phyloP scores from a whole-genome alignment of 1,284 basidiomycete species.

The Stygiomarasmius scandens region DNA sequence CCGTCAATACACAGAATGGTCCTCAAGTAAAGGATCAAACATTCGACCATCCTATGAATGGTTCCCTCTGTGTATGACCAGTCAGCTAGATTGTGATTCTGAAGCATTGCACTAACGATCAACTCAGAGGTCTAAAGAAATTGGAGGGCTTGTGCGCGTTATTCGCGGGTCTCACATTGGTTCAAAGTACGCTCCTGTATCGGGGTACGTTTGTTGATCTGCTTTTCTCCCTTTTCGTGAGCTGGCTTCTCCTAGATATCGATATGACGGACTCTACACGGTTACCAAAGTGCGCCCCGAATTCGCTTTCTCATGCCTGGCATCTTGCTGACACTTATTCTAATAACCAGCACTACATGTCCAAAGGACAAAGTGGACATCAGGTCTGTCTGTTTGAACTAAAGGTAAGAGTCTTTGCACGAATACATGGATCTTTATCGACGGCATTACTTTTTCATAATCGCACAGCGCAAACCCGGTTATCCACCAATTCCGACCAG shows the following conservation, averaged over 20 bases:
- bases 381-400: no score
- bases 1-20: constrained; percentile 20
- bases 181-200: constrained; percentile 32
- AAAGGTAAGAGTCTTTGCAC: no score
- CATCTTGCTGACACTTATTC: not conserved
- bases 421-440: no score
- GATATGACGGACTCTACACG: constrained; percentile 49
- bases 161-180: constrained; percentile 34
- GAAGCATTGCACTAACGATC: constrained; percentile 17
- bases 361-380: no score
- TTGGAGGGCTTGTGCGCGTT: constrained; percentile 41
- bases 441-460: no score
- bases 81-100: not conserved
- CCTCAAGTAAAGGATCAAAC: constrained; percentile 37
- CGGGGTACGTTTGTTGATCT: constrained; percentile 28
- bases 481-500: no score
- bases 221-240: not conserved
- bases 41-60: constrained; percentile 34
- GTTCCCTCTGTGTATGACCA: constrained; percentile 31
- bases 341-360: not conserved
- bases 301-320: no score
- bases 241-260: constrained; percentile 32
- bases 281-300: constrained; percentile 33
- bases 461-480: no score
- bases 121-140: constrained; percentile 30